Base-by-base conservation (phyloP, 345 rosid species). In the Hibiscus mutabilis region DNA sequence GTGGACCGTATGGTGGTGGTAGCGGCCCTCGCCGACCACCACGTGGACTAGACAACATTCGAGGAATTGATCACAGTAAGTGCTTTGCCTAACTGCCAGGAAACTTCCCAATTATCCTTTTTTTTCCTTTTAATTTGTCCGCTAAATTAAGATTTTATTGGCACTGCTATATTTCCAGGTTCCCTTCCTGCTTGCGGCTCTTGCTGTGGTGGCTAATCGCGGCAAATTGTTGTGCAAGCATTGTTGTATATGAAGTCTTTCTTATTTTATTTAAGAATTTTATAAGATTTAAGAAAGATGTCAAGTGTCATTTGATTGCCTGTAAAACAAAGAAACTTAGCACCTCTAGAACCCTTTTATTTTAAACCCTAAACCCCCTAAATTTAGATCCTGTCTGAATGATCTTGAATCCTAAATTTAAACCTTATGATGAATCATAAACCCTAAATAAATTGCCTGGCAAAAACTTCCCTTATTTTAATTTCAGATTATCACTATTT, bases 121-220 rank as follows among this genome's bases (percentile, higher is more conserved):
- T 18, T 85, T 19, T 75, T 79, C 67, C 86, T 78, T 68, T 75
- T 3, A 60, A 29, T 29, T 72, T 66, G 89, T 89, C 25, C 21
- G 71, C 16, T 83, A 74, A 52, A 73, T 62, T n/a, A 24, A 80
- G 77, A 55, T 37, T 82, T 46, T 4, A 31, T 19, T 18, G 10
- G 2, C 88, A 82, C 7, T 84, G 83, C 75, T 85, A 84, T 25
- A 11, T 24, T 15, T 9, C 78, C 72, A 89, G 82, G 81, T 88
- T 3, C 73, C 78, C 0, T 89, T 3, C 96, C 96, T 29, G 96
- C 96, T 44, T 89, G 96, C 69, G 96, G 96, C 66, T 87, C 96
- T 46, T 89, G 92, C 86, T 89, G 88, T 37, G 86, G 91, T 70
- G 84, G 86, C 40, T 81, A 66, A 74, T 35, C 14, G 67, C n/a